These are phyloP conservation scores for Coffea canephora DNA, from an alignment of 257 asterid genomes.

Conservation along the genomic window DNA sequence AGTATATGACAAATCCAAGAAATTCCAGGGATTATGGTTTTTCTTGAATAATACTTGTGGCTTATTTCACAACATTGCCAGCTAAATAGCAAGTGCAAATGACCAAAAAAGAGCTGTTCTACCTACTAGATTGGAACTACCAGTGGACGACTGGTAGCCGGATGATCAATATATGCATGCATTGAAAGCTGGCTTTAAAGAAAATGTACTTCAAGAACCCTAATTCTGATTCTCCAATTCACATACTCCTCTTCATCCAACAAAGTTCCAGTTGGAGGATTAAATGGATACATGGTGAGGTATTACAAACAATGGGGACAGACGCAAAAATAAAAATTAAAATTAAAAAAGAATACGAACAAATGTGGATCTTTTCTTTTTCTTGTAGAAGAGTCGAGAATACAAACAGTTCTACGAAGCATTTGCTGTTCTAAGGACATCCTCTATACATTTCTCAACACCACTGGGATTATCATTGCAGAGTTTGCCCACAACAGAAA, in stretches of 20 bases:
- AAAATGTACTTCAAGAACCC: no score
- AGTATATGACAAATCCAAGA: no score
- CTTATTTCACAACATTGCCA: no score
- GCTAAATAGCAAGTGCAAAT: no score
- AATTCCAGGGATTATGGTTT: no score
- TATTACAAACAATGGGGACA: background rate
- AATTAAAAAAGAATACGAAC: background rate
- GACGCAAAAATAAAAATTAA: background rate
- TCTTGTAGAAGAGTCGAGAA: background rate
- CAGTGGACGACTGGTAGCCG: no score
- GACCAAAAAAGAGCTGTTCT: no score
- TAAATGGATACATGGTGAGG: background rate
- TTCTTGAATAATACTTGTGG: no score
- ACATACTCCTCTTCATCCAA: no score
- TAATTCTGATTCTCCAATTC: no score
- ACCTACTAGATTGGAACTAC: no score
- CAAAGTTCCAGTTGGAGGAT: background rate
- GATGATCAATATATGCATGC: no score
- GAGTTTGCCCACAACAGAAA: slow-evolving; percentile 42
- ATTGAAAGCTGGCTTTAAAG: background rate
- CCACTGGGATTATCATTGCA: slow-evolving; percentile 35
- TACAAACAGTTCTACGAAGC: slow-evolving; percentile 2
- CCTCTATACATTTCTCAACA: slow-evolving; percentile 22
- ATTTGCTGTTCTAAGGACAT: slow-evolving; percentile 23
- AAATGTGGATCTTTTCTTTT: background rate